These are phyloP conservation scores for Fusarium albosuccineum DNA, from an alignment of 2,329 filamentous ascomycete genomes.

Conservation along the genomic window DNA sequence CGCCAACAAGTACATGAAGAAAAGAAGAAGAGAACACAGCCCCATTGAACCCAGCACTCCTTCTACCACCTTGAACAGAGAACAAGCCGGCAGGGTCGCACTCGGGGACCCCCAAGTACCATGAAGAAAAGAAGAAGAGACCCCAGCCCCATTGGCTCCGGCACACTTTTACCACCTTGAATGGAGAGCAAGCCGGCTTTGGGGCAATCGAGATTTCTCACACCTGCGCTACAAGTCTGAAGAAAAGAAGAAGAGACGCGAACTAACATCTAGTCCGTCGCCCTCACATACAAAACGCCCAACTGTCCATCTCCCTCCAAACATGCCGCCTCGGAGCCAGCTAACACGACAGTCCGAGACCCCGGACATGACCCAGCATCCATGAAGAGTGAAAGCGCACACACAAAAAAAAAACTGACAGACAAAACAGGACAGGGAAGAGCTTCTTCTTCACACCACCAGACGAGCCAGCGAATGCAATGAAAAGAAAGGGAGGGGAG, in stretches of 20 bases:
- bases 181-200: too few species aligned
- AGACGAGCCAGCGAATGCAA: constrained; percentile 12
- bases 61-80: neutral
- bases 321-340: neutral
- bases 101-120: too few species aligned
- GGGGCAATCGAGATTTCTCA: too few species aligned
- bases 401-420: neutral
- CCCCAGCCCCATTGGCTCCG: too few species aligned
- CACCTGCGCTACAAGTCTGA: too few species aligned
- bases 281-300: too few species aligned
- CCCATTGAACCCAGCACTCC: neutral
- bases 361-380: neutral
- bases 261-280: too few species aligned
- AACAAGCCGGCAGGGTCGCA: neutral
- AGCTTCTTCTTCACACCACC: constrained; percentile 14
- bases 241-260: too few species aligned
- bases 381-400: neutral
- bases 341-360: neutral
- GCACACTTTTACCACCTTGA: neutral
- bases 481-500: constrained; percentile 2
- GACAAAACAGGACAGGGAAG: neutral
- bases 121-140: too few species aligned
- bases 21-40: too few species aligned
- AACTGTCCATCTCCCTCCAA: too few species aligned
- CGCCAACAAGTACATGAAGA: too few species aligned